Evolutionary conservation across 768 basidiomycete species (phyloP), one percentile per base, ranked within the genome.

Genomic region (Hypholoma sublateritium): DNA sequence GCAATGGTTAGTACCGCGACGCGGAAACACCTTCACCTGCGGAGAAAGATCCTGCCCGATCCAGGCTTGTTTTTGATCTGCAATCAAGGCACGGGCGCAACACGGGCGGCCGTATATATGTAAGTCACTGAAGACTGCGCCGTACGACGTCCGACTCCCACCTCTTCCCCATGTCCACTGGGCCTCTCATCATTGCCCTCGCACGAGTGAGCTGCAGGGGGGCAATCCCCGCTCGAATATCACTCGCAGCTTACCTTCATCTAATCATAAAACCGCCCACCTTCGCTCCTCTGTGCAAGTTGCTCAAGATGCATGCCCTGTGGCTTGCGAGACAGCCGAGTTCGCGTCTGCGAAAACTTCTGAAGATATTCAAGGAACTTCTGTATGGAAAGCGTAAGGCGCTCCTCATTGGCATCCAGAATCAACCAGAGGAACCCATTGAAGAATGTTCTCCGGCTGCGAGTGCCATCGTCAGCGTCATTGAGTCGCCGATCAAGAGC

Each of bases 341-440:
- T 1, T 12, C 14, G 2, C 32, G 6, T 34, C 16, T 36, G 3
- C 48, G 17, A 1, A 2, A 17, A 2, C 19, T 50, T 14, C 5
- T n/a, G 48, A 50, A 50, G 48, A 4, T n/a, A 12, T 35, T 50
- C 4, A 16, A 36, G 6, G 34, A 17, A 6, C 14, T 17, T 2
- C 28, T 50, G n/a, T 19, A 34, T n/a, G 48, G 48, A 28, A 59
- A 24, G 42, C 53, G 46, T 36, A 53, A 56, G 34, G 61, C 61
- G 12, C 61, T 62, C 25, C 43, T 62, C 19, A 59, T 62, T 24
- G 61, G 61, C 12, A 54, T 62, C 39, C 34, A 36, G 19, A 35
- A 32, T 9, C 3, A 52, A 6, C 12, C 48, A 13, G 48, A 55
- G 14, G 16, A n/a, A 11, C 19, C n/a, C 6, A 9, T 24, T 32